phyloP scores from a whole-genome alignment of 768 basidiomycete genomes.

The Multifurca ochricompacta region DNA sequence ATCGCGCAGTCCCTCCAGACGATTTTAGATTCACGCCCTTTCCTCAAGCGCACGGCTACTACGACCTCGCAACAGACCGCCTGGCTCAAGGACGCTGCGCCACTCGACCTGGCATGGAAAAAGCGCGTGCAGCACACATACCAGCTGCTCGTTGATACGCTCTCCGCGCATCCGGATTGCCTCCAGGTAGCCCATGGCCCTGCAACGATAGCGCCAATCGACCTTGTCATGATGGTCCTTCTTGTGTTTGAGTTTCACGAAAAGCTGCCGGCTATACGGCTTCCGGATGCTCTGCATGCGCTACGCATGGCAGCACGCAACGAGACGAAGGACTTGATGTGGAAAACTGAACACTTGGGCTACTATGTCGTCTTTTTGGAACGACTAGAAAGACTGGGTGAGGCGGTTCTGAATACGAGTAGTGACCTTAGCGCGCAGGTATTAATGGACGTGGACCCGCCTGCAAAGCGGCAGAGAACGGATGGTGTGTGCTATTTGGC shows the following conservation, averaged over 20 bases:
- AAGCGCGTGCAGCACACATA: slow-evolving; percentile 12
- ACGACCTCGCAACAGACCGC: slow-evolving; percentile 38
- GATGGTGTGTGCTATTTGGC: background rate
- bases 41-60: slow-evolving; percentile 24
- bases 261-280: background rate
- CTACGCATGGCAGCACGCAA: slow-evolving; percentile 15
- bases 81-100: slow-evolving; percentile 35
- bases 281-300: slow-evolving; percentile 4
- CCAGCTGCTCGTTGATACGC: slow-evolving; percentile 12
- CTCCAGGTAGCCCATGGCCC: slow-evolving; percentile 17
- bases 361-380: slow-evolving; percentile 8
- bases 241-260: slow-evolving; percentile 15
- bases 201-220: slow-evolving; percentile 18
- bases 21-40: slow-evolving; percentile 37
- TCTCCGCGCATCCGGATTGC: slow-evolving; percentile 1
- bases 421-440: background rate
- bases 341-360: slow-evolving; percentile 13
- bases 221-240: slow-evolving; percentile 16
- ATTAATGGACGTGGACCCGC: slow-evolving; percentile 7
- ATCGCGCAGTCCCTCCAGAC: slow-evolving; percentile 46
- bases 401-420: background rate
- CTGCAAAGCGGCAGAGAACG: slow-evolving; percentile 7
- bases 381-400: slow-evolving; percentile 3
- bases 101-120: slow-evolving; percentile 1
- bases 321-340: slow-evolving; percentile 17